Base-by-base conservation (phyloP, 1,284 basidiomycete genomes). In the Thecaphora frezii region DNA sequence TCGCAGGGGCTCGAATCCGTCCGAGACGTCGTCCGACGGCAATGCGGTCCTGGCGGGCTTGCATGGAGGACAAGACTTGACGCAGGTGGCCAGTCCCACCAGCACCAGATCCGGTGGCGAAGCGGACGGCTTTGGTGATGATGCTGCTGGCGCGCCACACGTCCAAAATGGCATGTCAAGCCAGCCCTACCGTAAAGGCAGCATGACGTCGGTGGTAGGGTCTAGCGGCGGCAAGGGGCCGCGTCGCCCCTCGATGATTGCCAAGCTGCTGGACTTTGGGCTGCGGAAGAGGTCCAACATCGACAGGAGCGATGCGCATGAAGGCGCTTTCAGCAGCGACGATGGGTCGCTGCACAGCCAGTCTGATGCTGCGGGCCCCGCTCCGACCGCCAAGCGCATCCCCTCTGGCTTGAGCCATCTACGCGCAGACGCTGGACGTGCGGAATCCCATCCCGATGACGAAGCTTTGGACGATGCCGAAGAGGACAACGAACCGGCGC, bases 391-490 rank as follows among this genome's bases (percentile, higher is more conserved):
- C 10, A 36, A 36, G 33, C 33, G 47, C 44, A 52, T 61, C 8
- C 58, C 52, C 13, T 66, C 63, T 9, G 51, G 52, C 2, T 26
- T 66, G 1, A 24, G 46, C 9, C 58, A 61, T 23, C 49, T 58
- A 19, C 28, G 25, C 9, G 19, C 40, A 9, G n/a, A 41, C 21
- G 40, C 9, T 21, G 18, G 18, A 9, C 12, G 13, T 14, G 5
- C 48, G 16, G n/a, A 38, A 38, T 12, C 45, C 3, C 21, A 44
- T 2, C 51, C 39, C 23, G 54, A 68, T 33, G 69, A 71, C 24
- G 69, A 71, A 23, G 69, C 69, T 5, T 38, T 71, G 21, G 69
- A 71, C 23, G 43, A 58, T 8, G 64, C 51, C 2, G 69, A 71
- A 16, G 66, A 71, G 2, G 66, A 69, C 16, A 59, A 65, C 26